Base-by-base conservation (phyloP, 1,284 basidiomycete species). In the Cryptococcus jaspeensis region DNA sequence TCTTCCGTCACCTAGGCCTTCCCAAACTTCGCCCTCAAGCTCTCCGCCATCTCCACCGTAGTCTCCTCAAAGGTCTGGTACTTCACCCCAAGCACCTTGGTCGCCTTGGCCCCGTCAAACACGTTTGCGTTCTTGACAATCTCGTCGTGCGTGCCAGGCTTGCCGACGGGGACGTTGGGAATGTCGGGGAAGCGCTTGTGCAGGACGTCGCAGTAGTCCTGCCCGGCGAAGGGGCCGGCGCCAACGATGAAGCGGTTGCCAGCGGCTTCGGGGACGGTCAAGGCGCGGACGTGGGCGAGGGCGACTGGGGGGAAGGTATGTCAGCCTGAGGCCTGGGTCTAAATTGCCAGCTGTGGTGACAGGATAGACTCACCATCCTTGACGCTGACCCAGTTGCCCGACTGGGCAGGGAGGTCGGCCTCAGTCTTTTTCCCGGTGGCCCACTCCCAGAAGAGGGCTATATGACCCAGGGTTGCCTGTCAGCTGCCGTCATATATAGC, bases 201-300 rank as follows among this genome's bases (percentile, higher is more conserved):
- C 41, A 73, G 60, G 40, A 58, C 56, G 40, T 70, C 66, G 36
- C 61, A 59, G 37, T 52, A 59, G 52, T 74, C 74, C 46, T 76
- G 70, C 12, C 70, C 68, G 35, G 60, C 60, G 42, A 66, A 65
- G 15, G 72, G 61, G 45, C 79, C 83, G 5, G 65, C 73, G 35
- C 70, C 73, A 45, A 81, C 60, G 62, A 87, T 81, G 67, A 86
- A 83, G 0, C 88, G 79, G 61, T 88, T 75, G 0, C 83, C 84
- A 5, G 81, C 82, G 0, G 86, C 87, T 15, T 81, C 81, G 5
- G 79, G 73, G 35, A 79, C 79, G 38, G 80, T 76, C 1, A 87
- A 75, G 0, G 85, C 83, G 9, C 80, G 75, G 3, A 81, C 75
- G 61, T 88, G 86, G 0, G 83, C 84, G 6, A 80, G 73, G 0